These are phyloP conservation scores for Fusarium goolgardi DNA, from an alignment of 2,329 filamentous ascomycete species.

Conservation along the genomic window DNA sequence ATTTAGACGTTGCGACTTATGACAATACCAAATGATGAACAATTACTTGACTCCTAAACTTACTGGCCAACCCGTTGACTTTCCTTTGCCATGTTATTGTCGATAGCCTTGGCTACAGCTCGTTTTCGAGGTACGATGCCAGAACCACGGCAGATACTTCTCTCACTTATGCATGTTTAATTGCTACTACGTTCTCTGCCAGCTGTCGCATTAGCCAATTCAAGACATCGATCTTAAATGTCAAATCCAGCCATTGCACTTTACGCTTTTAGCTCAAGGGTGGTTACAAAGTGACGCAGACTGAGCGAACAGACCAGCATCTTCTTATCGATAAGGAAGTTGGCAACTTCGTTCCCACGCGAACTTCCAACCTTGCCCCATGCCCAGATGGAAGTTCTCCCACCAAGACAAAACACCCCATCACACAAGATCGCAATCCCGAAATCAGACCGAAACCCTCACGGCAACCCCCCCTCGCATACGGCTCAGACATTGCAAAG, in stretches of 20 bases:
- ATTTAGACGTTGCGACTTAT: slow-evolving; percentile 25
- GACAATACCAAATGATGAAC: slow-evolving; percentile 35
- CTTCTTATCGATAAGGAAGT: slow-evolving; percentile 50
- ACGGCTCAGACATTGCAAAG: slow-evolving; percentile 3
- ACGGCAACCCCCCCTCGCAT: neutral
- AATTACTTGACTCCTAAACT: neutral
- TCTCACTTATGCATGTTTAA: neutral
- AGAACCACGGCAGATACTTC: neutral
- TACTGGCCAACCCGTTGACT: neutral
- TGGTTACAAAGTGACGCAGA: slow-evolving; percentile 20
- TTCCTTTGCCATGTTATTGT: neutral
- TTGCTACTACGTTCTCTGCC: neutral
- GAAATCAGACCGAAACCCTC: slow-evolving; percentile 22
- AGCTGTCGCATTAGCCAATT: neutral
- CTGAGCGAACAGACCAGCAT: neutral
- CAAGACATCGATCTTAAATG: neutral
- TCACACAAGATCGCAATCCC: slow-evolving; percentile 41
- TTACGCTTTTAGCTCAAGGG: slow-evolving; percentile 1
- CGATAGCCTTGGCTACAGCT: neutral
- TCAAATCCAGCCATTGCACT: neutral
- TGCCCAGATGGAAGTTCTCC: slow-evolving; percentile 29
- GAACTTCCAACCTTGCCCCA: slow-evolving; percentile 31
- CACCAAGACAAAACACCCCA: slow-evolving; percentile 42
- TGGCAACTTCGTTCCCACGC: slow-evolving; percentile 36
- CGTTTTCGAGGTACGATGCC: neutral